Percentiles rank a stretch among this genome's conserved stretches.
These are phyloP conservation scores for Raffaelea deltoideospora DNA, from an alignment of 2,329 filamentous ascomycete genomes.

Conservation along the genomic window DNA sequence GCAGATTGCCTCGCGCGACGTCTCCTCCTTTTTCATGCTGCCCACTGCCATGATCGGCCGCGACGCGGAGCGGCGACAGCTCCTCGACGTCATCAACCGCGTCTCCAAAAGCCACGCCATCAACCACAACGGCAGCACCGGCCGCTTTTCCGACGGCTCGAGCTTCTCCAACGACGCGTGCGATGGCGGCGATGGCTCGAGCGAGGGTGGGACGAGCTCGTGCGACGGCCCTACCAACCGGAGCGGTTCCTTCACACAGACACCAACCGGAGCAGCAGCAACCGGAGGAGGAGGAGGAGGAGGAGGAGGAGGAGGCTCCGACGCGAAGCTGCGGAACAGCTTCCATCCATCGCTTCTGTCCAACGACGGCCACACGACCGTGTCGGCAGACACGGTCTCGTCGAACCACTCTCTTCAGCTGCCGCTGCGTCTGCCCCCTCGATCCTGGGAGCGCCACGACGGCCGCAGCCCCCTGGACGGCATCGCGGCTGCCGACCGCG, in stretches of 20 bases:
- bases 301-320: no score
- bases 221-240: conserved; percentile 32
- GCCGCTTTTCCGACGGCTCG: conserved; percentile 37
- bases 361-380: conserved; percentile 27
- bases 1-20: conserved; percentile 66
- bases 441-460: conserved; percentile 38
- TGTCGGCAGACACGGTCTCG: conserved; percentile 33
- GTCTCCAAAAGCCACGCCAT: conserved; percentile 51
- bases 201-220: conserved; percentile 41
- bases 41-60: conserved; percentile 72
- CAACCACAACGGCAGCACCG: conserved; percentile 23
- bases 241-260: conserved; percentile 33
- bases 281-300: no score
- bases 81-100: conserved; percentile 62
- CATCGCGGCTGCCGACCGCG: conserved; percentile 25
- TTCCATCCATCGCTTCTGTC: conserved; percentile 25
- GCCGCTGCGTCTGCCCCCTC: conserved; percentile 20
- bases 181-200: conserved; percentile 38
- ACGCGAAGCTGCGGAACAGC: conserved; percentile 23
- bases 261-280: no score
- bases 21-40: conserved; percentile 83
- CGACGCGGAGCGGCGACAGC: conserved; percentile 51
- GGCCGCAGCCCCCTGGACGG: conserved; percentile 30
- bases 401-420: conserved; percentile 26
- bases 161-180: conserved; percentile 33